Evolutionary conservation across 129 eudicot genomes (phyloP).

Genomic region (Flaveria bidentis): DNA sequence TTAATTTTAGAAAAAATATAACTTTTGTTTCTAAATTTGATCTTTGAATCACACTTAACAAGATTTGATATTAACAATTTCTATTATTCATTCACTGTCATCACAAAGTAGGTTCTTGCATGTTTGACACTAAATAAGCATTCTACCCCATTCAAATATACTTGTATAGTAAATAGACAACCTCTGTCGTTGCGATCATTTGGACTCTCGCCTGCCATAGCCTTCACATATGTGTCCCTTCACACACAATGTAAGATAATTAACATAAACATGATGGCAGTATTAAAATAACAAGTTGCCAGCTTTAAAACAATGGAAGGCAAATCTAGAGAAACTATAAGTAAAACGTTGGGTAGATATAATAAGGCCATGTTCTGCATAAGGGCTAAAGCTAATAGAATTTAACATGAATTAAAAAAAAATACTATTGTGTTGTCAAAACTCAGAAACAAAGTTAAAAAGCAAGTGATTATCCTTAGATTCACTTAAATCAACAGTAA

Average conservation of each 20-base stretch:
- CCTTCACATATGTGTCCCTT: constrained; percentile 92
- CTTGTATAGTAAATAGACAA: constrained; percentile 13
- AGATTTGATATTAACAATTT: constrained; percentile 1
- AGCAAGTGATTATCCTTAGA: neutral
- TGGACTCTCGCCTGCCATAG: constrained; percentile 79
- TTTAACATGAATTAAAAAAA: neutral
- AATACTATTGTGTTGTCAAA: neutral
- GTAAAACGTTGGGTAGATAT: neutral
- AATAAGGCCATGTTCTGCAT: neutral
- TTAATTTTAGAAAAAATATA: neutral
- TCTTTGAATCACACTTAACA: neutral
- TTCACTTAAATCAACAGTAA: constrained; percentile 15
- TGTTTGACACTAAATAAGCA: neutral
- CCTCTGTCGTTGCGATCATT: constrained; percentile 99
- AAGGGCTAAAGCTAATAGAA: neutral
- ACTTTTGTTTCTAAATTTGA: neutral
- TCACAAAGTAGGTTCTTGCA: neutral
- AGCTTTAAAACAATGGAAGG: neutral
- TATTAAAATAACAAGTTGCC: neutral
- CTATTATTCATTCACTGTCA: constrained; percentile 2
- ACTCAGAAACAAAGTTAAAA: constrained; percentile 3
- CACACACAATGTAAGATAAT: neutral
- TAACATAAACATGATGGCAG: neutral
- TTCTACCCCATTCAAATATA: neutral
- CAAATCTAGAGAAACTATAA: neutral